These are phyloP conservation scores for Pichia sp. DNA, from an alignment of 1,139 yeast species.

Conservation along the genomic window DNA sequence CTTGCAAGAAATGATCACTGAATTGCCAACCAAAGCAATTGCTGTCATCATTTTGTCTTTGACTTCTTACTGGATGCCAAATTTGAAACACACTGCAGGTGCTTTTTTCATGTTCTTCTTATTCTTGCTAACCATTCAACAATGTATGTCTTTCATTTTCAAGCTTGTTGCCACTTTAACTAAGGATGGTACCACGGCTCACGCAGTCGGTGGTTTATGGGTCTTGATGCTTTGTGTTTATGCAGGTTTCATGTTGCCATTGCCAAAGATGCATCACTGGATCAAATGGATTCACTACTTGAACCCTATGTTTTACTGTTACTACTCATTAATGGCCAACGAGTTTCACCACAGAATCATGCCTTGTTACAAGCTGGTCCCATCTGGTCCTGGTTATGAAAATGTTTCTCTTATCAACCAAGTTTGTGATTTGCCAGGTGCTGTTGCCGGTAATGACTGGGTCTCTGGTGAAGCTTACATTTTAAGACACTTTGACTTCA, in stretches of 20 bases:
- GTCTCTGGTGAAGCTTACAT: slow-evolving; percentile 42
- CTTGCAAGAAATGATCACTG: slow-evolving; percentile 42
- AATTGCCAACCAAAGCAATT: slow-evolving; percentile 46
- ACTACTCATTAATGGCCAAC: slow-evolving; percentile 49
- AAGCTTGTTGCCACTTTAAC: slow-evolving; percentile 57
- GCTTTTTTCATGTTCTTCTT: slow-evolving; percentile 49
- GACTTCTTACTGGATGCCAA: slow-evolving; percentile 48
- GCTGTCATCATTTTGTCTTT: slow-evolving; percentile 43
- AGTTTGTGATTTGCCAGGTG: slow-evolving; percentile 50
- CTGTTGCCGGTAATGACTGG: slow-evolving; percentile 35
- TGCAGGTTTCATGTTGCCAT: slow-evolving; percentile 52
- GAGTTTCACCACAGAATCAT: slow-evolving; percentile 55
- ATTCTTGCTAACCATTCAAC: slow-evolving; percentile 38
- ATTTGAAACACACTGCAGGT: slow-evolving; percentile 49
- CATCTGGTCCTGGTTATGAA: slow-evolving; percentile 47
- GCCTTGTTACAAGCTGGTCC: slow-evolving; percentile 47
- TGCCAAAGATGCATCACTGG: slow-evolving; percentile 59
- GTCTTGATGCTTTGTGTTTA: slow-evolving; percentile 53
- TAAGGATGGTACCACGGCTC: slow-evolving; percentile 55
- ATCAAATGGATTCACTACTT: slow-evolving; percentile 59
- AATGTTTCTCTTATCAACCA: slow-evolving; percentile 37
- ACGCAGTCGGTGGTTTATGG: slow-evolving; percentile 40
- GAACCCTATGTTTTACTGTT: slow-evolving; percentile 53
- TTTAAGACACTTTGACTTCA: slow-evolving; percentile 20
- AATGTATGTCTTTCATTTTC: slow-evolving; percentile 48